Evolutionary conservation across 2,329 filamentous ascomycete genomes (phyloP).

Genomic region (Monilinia fructicola): DNA sequence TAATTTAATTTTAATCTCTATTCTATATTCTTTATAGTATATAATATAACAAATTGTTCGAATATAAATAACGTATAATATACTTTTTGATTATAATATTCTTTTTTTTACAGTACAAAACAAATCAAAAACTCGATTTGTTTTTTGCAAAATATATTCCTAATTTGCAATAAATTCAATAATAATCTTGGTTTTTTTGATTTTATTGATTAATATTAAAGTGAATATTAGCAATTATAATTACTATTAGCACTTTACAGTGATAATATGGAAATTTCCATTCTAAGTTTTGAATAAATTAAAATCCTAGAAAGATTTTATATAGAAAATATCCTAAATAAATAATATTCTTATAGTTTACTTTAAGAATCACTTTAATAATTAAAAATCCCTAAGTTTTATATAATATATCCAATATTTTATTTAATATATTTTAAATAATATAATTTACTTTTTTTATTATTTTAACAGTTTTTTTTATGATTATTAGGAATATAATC

Average conservation of each 20-base stretch:
- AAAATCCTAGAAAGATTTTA: background rate
- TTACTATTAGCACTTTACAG: background rate
- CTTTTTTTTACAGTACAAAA: too few species aligned
- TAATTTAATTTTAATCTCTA: background rate
- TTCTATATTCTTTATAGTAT: background rate
- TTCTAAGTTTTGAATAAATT: background rate
- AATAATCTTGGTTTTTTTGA: background rate
- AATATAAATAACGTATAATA: background rate
- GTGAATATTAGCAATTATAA: background rate
- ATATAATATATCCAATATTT: background rate
- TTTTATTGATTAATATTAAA: background rate
- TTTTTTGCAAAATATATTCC: background rate
- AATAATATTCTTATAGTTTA: background rate
- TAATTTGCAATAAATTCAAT: background rate
- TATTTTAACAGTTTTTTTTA: background rate
- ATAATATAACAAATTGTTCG: background rate
- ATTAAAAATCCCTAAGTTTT: background rate
- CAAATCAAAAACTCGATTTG: background rate
- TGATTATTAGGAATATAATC: background rate
- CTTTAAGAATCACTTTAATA: background rate
- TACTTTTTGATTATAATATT: background rate
- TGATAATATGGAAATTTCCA: background rate
- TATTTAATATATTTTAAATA: background rate
- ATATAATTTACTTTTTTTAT: background rate
- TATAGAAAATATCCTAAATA: background rate